Conservation (phyloP, 2,329 filamentous ascomycete species). For the Monosporascus sp. region DNA sequence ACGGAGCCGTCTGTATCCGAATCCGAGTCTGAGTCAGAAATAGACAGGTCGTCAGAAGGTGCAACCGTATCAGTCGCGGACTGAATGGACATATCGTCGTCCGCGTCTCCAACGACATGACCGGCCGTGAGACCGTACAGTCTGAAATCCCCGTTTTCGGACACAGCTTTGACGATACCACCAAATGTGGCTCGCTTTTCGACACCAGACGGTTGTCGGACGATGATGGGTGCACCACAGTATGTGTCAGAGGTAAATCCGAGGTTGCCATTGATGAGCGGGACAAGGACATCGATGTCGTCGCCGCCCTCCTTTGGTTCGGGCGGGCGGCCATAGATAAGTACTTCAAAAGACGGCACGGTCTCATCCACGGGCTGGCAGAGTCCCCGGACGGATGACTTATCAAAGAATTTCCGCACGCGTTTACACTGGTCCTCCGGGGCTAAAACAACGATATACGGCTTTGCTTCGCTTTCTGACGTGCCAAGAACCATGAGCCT, state of each 20-base stretch:
- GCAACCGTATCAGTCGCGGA: no score
- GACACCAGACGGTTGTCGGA: background rate
- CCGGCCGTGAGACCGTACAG: no score
- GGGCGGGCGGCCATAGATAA: no score
- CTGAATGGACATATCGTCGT: no score
- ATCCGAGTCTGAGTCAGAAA: no score
- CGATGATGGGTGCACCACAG: background rate
- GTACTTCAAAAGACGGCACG: no score
- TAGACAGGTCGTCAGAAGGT: no score
- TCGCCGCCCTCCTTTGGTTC: background rate
- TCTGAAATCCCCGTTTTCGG: background rate
- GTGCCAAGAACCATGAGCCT: background rate
- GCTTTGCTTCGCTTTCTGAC: background rate
- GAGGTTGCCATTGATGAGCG: background rate
- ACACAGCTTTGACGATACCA: background rate
- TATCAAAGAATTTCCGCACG: constrained; percentile 1
- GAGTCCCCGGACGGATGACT: background rate
- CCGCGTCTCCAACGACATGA: no score
- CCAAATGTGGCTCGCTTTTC: background rate
- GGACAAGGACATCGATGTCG: background rate
- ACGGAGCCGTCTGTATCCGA: no score
- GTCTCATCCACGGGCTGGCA: no score
- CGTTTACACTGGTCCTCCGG: background rate
- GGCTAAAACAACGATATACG: background rate
- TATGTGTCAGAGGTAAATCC: background rate